Percentiles rank a stretch among this genome's conserved stretches.
These are phyloP conservation scores for Beauveria caledonica DNA, from an alignment of 2,329 filamentous ascomycete species.

Conservation along the genomic window DNA sequence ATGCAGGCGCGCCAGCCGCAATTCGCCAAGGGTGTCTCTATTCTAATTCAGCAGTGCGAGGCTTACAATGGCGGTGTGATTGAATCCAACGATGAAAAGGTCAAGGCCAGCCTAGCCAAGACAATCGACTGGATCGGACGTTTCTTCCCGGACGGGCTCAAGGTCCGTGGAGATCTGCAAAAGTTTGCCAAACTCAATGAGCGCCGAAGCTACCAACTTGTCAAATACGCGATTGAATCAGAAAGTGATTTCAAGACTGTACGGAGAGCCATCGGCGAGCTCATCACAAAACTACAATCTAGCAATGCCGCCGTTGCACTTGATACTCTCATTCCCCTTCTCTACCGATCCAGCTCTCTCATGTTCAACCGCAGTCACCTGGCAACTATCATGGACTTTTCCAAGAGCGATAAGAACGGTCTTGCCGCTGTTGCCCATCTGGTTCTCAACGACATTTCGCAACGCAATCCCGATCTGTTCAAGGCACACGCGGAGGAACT, in stretches of 20 bases:
- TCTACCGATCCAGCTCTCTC: slow-evolving; percentile 76
- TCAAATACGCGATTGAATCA: slow-evolving; percentile 75
- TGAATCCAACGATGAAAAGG: slow-evolving; percentile 59
- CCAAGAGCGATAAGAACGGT: slow-evolving; percentile 72
- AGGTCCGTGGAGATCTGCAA: slow-evolving; percentile 68
- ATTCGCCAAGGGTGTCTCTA: slow-evolving; percentile 62
- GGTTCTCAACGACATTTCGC: slow-evolving; percentile 85
- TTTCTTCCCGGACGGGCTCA: slow-evolving; percentile 66
- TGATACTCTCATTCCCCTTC: slow-evolving; percentile 71
- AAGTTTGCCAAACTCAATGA: slow-evolving; percentile 91
- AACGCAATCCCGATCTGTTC: slow-evolving; percentile 80
- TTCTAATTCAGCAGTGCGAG: slow-evolving; percentile 80
- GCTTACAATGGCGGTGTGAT: slow-evolving; percentile 82
- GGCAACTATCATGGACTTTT: slow-evolving; percentile 78
- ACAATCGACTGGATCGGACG: slow-evolving; percentile 66
- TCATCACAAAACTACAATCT: slow-evolving; percentile 71
- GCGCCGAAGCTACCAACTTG: slow-evolving; percentile 78
- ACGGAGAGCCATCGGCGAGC: slow-evolving; percentile 80
- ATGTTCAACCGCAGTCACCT: slow-evolving; percentile 94
- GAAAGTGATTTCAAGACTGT: slow-evolving; percentile 91
- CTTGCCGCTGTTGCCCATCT: slow-evolving; percentile 76
- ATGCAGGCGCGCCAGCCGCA: slow-evolving; percentile 71
- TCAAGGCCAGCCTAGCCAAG: slow-evolving; percentile 62
- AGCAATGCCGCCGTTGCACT: slow-evolving; percentile 57
- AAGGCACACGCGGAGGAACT: slow-evolving; percentile 88